These are phyloP conservation scores for Chrysochromulina parva DNA, from an alignment of 78 protist genomes.

Conservation along the genomic window DNA sequence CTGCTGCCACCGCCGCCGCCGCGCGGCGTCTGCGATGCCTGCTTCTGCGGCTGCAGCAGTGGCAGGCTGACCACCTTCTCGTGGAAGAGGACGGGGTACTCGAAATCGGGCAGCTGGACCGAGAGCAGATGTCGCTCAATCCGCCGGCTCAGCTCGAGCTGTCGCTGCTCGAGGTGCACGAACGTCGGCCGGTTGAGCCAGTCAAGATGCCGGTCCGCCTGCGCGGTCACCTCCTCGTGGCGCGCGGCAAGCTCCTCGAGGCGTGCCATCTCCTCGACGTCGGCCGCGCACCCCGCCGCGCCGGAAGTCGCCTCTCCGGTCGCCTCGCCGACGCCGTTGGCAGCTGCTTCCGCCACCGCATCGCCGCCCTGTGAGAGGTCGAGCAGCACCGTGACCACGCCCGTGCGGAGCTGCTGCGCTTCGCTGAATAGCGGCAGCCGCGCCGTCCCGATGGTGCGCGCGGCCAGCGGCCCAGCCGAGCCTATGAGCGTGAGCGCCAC, in stretches of 20 bases:
- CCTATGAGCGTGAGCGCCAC: background rate
- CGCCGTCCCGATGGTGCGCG: background rate
- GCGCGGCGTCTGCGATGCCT: background rate
- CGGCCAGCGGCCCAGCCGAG: background rate
- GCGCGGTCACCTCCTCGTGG: background rate
- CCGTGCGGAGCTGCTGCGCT: background rate
- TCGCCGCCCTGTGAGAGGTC: background rate
- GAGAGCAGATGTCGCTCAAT: background rate
- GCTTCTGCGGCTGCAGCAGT: background rate
- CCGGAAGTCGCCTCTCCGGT: too few species aligned
- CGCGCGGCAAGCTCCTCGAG: background rate
- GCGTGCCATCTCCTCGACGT: background rate
- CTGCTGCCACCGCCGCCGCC: background rate
- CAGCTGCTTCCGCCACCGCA: background rate
- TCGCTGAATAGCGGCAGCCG: background rate
- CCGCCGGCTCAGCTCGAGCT: background rate
- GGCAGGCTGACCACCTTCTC: background rate
- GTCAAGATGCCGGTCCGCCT: background rate
- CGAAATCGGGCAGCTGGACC: conserved; percentile 19
- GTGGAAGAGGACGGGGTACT: conserved; percentile 22
- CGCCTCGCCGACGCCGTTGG: background rate
- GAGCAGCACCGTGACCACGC: background rate
- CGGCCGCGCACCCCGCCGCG: background rate
- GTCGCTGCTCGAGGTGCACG: background rate
- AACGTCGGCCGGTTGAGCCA: conserved; percentile 13